Evolutionary conservation across 306 rosid genomes (phyloP).

Genomic region (Glycine soja): DNA sequence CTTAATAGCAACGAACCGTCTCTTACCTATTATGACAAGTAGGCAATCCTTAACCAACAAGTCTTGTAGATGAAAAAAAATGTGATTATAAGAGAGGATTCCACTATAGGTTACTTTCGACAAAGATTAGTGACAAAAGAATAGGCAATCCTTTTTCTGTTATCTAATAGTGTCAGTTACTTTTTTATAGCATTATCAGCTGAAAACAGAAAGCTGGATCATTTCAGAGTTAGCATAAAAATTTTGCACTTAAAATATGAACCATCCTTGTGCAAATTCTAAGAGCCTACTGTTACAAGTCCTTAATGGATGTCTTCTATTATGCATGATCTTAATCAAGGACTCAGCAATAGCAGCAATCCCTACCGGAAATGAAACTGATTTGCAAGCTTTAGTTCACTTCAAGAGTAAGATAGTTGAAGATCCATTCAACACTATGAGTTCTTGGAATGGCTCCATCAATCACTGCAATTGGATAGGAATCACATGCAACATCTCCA

Average conservation of each 20-base stretch:
- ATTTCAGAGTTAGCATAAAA: slow-evolving; percentile 28
- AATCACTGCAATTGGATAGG: slow-evolving; percentile 57
- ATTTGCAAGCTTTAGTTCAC: slow-evolving; percentile 48
- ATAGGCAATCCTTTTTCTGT: background rate
- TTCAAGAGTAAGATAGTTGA: slow-evolving; percentile 40
- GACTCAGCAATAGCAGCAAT: background rate
- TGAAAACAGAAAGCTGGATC: background rate
- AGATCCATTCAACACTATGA: slow-evolving; percentile 52
- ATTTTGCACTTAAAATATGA: slow-evolving; percentile 32
- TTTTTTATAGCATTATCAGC: background rate
- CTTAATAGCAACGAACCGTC: background rate
- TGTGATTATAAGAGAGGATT: too few relatives aligned
- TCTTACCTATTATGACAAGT: background rate
- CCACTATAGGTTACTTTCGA: too few relatives aligned
- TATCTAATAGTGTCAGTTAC: background rate
- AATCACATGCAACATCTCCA: slow-evolving; percentile 49
- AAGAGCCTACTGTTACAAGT: background rate
- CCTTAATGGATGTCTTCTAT: slow-evolving; percentile 31
- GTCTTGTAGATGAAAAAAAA: too few relatives aligned
- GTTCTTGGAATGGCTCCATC: slow-evolving; percentile 56
- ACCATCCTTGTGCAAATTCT: background rate
- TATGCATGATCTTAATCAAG: slow-evolving; percentile 29
- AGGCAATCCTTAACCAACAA: background rate
- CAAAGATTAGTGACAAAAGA: too few relatives aligned
- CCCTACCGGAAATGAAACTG: slow-evolving; percentile 40